phyloP scores from a whole-genome alignment of 371 early-diverging fungal species.

The Mucor piriformis region DNA sequence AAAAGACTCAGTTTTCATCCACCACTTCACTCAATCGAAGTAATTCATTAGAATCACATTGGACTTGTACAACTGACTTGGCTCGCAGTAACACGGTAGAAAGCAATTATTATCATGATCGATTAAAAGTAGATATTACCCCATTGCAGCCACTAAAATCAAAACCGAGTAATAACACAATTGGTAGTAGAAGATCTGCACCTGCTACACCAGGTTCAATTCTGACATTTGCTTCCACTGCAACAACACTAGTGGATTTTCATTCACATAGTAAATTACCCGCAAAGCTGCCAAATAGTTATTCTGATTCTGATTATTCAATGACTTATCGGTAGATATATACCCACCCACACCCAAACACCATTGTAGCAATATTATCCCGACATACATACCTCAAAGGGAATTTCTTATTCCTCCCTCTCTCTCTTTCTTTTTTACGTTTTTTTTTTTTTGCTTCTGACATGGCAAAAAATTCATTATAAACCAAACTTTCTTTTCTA shows the following conservation, averaged over 20 bases:
- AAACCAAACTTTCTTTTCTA: background rate
- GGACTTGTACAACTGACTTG: constrained; percentile 19
- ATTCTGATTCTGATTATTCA: constrained; percentile 1
- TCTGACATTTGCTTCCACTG: constrained; percentile 43
- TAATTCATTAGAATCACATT: constrained; percentile 14
- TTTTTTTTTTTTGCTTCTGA: no score
- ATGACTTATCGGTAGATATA: background rate
- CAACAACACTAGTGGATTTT: constrained; percentile 38
- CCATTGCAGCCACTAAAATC: constrained; percentile 26
- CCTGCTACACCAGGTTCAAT: constrained; percentile 41
- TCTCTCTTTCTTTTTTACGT: no score
- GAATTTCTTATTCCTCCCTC: background rate
- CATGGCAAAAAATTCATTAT: no score
- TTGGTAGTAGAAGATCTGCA: constrained; percentile 10
- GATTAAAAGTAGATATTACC: constrained; percentile 5
- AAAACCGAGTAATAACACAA: constrained; percentile 33
- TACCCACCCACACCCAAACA: background rate
- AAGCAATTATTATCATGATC: background rate
- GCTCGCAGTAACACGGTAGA: background rate
- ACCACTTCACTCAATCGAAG: constrained; percentile 12
- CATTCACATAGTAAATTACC: constrained; percentile 10
- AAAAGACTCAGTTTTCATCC: constrained; percentile 9
- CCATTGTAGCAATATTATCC: constrained; percentile 1
- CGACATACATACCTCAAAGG: constrained; percentile 1
- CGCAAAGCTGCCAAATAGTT: background rate